phyloP scores from a whole-genome alignment of 73 alveolate species.

The Paramecium bursaria region DNA sequence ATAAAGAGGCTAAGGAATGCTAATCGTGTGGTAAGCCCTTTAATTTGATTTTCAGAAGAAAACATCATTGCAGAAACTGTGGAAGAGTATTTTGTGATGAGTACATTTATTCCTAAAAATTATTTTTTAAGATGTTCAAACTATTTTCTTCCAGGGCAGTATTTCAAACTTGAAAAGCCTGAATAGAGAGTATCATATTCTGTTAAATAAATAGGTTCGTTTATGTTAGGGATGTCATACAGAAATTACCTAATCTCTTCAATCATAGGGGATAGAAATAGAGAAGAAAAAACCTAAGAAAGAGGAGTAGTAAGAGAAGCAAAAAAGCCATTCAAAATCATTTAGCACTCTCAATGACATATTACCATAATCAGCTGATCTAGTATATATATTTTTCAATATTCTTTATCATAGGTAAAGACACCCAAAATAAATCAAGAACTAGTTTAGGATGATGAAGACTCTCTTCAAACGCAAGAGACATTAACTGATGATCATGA shows the following conservation, averaged over 20 bases:
- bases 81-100: conserved; percentile 42
- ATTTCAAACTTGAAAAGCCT: not conserved
- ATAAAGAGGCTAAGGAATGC: conserved; percentile 43
- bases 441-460: not conserved
- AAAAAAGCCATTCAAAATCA: conserved; percentile 39
- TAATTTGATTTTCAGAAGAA: conserved; percentile 16
- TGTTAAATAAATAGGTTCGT: not conserved
- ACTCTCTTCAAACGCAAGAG: not conserved
- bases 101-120: not conserved
- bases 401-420: too few species aligned
- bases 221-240: conserved; percentile 1
- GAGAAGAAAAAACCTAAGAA: not conserved
- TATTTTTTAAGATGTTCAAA: conserved; percentile 31
- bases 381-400: conserved; percentile 12
- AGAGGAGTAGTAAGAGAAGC: too few species aligned
- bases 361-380: conserved; percentile 35
- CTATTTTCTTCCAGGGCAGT: not conserved
- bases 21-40: not conserved
- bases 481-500: not conserved
- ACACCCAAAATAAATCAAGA: too few species aligned
- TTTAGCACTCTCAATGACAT: not conserved
- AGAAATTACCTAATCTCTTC: not conserved
- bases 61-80: conserved; percentile 54
- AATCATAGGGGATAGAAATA: not conserved
- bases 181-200: not conserved